A percentile compares a stretch with the other conserved stretches of the same genome.
These are phyloP conservation scores for Talaromyces sp. DNA, from an alignment of 2,329 filamentous ascomycete genomes.

Conservation along the genomic window DNA sequence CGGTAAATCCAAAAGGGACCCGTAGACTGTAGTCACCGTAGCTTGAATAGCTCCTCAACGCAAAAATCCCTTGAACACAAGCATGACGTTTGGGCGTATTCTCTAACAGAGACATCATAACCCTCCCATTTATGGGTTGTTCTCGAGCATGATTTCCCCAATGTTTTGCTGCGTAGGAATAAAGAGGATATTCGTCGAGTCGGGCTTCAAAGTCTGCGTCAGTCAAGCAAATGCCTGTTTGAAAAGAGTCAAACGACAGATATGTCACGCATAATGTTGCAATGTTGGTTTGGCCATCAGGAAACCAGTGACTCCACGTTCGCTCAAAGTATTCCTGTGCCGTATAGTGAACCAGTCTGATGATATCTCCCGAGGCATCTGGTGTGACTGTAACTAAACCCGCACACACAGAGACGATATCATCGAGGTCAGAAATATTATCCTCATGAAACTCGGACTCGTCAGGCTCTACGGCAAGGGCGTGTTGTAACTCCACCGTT, in stretches of 20 bases:
- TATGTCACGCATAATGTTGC: neutral
- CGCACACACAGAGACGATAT: constrained; percentile 24
- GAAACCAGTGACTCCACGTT: constrained; percentile 24
- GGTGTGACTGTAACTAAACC: constrained; percentile 21
- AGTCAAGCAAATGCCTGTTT: neutral
- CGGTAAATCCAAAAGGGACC: neutral
- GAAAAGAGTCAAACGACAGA: neutral
- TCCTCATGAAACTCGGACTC: neutral
- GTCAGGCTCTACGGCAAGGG: neutral
- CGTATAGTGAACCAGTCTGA: constrained; percentile 40
- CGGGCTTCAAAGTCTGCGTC: constrained; percentile 16
- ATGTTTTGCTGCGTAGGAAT: constrained; percentile 23
- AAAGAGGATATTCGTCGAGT: constrained; percentile 18
- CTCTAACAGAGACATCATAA: neutral
- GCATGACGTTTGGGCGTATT: neutral
- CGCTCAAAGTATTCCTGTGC: constrained; percentile 44
- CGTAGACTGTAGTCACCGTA: neutral
- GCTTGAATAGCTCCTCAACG: neutral
- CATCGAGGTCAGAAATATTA: constrained; percentile 15
- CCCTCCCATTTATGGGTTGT: neutral
- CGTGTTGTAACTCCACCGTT: constrained; percentile 9
- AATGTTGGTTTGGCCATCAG: constrained; percentile 3
- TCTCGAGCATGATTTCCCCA: constrained; percentile 21
- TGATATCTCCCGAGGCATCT: neutral
- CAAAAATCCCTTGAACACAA: neutral